phyloP scores from a whole-genome alignment of 2,329 filamentous ascomycete genomes.

The Fusarium sp. region DNA sequence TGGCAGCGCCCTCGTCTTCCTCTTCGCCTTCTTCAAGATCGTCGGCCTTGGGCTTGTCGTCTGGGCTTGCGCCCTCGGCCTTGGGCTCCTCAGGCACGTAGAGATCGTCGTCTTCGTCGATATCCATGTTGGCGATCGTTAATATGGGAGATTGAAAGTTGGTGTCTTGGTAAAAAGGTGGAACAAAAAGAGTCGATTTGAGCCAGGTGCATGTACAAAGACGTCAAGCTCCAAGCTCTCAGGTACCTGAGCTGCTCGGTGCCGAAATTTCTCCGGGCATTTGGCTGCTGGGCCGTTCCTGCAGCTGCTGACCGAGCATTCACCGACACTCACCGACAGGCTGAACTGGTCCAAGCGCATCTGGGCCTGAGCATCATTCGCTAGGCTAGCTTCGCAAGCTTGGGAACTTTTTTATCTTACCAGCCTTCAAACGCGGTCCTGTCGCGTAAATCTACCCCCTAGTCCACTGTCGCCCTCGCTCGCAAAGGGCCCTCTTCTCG shows the following conservation, averaged over 20 bases:
- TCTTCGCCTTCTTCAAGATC: constrained; percentile 77
- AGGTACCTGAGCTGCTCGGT: constrained; percentile 32
- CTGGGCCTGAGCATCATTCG: constrained; percentile 20
- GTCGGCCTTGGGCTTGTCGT: constrained; percentile 60
- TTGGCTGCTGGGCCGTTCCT: not conserved
- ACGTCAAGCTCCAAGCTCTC: constrained; percentile 41
- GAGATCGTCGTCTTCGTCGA: constrained; percentile 79
- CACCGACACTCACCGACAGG: constrained; percentile 35
- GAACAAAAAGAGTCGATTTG: not conserved
- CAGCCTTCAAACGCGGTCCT: constrained; percentile 40
- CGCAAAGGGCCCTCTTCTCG: constrained; percentile 25
- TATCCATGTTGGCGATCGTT: constrained; percentile 67
- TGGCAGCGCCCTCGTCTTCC: constrained; percentile 73
- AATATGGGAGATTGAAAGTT: not conserved
- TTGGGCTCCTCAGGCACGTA: constrained; percentile 74
- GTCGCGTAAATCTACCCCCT: constrained; percentile 37
- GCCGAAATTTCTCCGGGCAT: constrained; percentile 51
- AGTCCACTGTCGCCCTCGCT: constrained; percentile 41
- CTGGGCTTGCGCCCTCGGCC: constrained; percentile 49
- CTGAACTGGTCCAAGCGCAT: constrained; percentile 42
- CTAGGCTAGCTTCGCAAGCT: constrained; percentile 18
- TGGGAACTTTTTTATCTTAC: constrained; percentile 38
- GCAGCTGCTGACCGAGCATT: constrained; percentile 25
- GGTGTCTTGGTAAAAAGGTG: not conserved
- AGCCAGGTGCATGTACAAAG: constrained; percentile 19